These are phyloP conservation scores for Trichosporon sp. DNA, from an alignment of 1,284 basidiomycete genomes.

Conservation along the genomic window DNA sequence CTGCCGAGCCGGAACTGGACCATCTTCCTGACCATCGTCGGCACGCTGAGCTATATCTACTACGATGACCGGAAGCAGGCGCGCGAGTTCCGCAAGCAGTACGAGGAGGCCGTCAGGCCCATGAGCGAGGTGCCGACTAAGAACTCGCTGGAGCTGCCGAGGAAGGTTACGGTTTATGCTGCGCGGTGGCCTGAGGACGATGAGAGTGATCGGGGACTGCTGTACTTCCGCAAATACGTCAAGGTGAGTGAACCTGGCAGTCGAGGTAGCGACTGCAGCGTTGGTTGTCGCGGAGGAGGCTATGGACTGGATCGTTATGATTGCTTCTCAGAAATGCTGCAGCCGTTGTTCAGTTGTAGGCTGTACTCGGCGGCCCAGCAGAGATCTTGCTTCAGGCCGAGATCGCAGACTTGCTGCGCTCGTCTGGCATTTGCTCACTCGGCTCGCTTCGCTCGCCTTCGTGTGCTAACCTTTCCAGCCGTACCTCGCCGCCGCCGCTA, in stretches of 20 bases:
- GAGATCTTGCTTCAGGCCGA: too few relatives aligned
- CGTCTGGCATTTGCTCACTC: too few relatives aligned
- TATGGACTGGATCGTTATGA: too few relatives aligned
- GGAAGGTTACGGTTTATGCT: slow-evolving; percentile 81
- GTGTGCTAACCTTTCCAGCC: slow-evolving; percentile 57
- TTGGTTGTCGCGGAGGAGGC: too few relatives aligned
- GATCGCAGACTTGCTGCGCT: too few relatives aligned
- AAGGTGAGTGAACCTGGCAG: slow-evolving; percentile 60
- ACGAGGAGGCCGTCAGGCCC: slow-evolving; percentile 71
- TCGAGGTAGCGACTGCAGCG: too few relatives aligned
- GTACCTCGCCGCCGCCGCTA: slow-evolving; percentile 82
- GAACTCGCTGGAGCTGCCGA: slow-evolving; percentile 60
- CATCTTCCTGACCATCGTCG: slow-evolving; percentile 75
- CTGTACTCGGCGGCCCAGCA: too few relatives aligned
- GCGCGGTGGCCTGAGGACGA: slow-evolving; percentile 92
- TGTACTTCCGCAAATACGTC: slow-evolving; percentile 91
- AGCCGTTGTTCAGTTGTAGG: too few relatives aligned
- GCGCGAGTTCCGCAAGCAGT: slow-evolving; percentile 67
- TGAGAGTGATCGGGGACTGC: slow-evolving; percentile 74
- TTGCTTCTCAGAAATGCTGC: too few relatives aligned
- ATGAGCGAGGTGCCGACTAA: slow-evolving; percentile 64
- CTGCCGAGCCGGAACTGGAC: slow-evolving; percentile 84
- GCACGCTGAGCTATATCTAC: slow-evolving; percentile 66
- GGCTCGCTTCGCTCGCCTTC: background rate
- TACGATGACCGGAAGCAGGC: slow-evolving; percentile 78